A percentile compares a stretch with the other conserved stretches of the same genome.
Conservation (phyloP, 2,329 filamentous ascomycete species). For the Keithomyces neogunnii region DNA sequence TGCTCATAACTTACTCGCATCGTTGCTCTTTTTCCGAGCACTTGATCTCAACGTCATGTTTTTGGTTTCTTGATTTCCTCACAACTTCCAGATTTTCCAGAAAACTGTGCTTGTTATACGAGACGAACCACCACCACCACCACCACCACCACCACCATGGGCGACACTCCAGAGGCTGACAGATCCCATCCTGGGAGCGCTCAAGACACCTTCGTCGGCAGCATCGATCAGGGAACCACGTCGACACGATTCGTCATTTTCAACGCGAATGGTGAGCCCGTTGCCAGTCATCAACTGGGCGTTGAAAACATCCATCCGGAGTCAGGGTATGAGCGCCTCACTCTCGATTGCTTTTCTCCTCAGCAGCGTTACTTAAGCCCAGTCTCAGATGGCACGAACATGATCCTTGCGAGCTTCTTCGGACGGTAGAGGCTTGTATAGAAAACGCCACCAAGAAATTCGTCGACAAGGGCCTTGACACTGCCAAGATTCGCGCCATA, state of each 20-base stretch:
- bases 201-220: slow-evolving; percentile 63
- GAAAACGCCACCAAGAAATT: slow-evolving; percentile 67
- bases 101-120: slow-evolving; percentile 7
- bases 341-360: neutral
- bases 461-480: slow-evolving; percentile 56
- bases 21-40: neutral
- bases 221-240: slow-evolving; percentile 87
- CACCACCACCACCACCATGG: slow-evolving; percentile 18
- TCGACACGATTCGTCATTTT: slow-evolving; percentile 88
- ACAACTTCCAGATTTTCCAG: neutral
- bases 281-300: slow-evolving; percentile 79
- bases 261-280: slow-evolving; percentile 65
- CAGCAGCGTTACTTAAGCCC: slow-evolving; percentile 5
- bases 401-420: slow-evolving; percentile 67
- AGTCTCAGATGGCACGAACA: slow-evolving; percentile 76
- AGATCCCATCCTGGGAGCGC: slow-evolving; percentile 10
- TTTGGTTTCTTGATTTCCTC: too few species aligned
- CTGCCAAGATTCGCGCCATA: slow-evolving; percentile 63
- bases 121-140: slow-evolving; percentile 16
- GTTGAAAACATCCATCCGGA: slow-evolving; percentile 79
- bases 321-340: slow-evolving; percentile 53
- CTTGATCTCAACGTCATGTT: neutral
- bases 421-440: slow-evolving; percentile 71
- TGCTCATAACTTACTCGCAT: neutral
- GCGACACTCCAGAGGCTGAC: slow-evolving; percentile 9